phyloP scores from a whole-genome alignment of 148 eudicot species.

The Silene uniflora region DNA sequence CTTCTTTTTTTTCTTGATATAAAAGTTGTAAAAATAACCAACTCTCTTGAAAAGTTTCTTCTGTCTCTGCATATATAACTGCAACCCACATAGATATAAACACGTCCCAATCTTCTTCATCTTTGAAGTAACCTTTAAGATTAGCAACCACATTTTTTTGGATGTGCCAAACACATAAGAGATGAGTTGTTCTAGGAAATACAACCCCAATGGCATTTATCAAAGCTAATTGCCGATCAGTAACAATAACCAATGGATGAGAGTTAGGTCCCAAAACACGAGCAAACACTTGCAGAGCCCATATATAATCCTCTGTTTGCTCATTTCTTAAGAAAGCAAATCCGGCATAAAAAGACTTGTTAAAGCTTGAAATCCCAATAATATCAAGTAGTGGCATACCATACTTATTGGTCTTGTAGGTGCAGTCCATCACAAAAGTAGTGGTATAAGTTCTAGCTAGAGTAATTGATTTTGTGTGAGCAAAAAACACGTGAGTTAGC shows the following conservation, averaged over 20 bases:
- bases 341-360: not conserved
- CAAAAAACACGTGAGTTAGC: not conserved
- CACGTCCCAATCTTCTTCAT: slow-evolving; percentile 7
- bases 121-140: not conserved
- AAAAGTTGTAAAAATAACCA: slow-evolving; percentile 1
- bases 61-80: slow-evolving; percentile 7
- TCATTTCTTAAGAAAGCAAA: slow-evolving; percentile 6
- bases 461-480: not conserved
- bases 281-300: slow-evolving; percentile 11
- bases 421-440: not conserved
- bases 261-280: not conserved
- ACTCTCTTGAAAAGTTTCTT: slow-evolving; percentile 2
- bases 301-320: slow-evolving; percentile 8
- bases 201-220: not conserved
- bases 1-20: not conserved
- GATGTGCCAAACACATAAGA: slow-evolving; percentile 11
- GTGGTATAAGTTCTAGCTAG: not conserved
- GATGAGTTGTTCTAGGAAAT: not conserved
- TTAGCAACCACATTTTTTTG: slow-evolving; percentile 9
- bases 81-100: slow-evolving; percentile 7
- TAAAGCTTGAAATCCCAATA: not conserved
- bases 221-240: not conserved
- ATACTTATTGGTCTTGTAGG: not conserved
- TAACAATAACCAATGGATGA: not conserved
- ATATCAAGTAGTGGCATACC: slow-evolving; percentile 2